Evolutionary conservation across 1,139 yeast genomes (phyloP), one percentile per base, ranked within the genome.

Genomic region (Pichia sp.): DNA sequence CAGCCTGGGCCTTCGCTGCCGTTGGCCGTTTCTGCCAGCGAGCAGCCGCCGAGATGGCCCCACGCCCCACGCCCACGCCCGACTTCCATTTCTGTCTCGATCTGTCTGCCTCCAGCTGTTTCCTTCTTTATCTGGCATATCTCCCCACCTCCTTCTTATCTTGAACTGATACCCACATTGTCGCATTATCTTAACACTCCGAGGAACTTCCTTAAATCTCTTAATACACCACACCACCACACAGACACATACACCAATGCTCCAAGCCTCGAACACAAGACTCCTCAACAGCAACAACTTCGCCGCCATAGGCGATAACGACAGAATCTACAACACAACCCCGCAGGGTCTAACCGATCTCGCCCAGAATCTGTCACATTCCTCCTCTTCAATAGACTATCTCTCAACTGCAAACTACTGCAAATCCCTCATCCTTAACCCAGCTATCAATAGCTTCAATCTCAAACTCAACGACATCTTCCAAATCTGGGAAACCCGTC

Each of bases 401-500:
- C 40, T 60, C 9, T 42, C 53, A 5, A 53, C 58, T 28, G 60
- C 61, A 11, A 55, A 61, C 5, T 58, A 54, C 38, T 59, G 63
- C 42, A 59, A 60, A 40, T 45, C 54, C 18, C 42, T 61, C n/a
- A 50, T 61, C 5, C 40, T 61, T 28, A 50, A 57, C 22, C 58
- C 61, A 1, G 49, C 51, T 21, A 38, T 57, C n/a, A 40, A 52
- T 1, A 35, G 46, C n/a, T 45, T 52, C 14, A 47, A 55, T 34
- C 36, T 61, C 7, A 37, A 53, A 2, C 36, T 62, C n/a, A 32
- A 42, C 1, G 63, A 61, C 33, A 37, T 61, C 6, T 51, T 61
- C 34, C 49, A 56, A 21, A 46, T 66, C 1, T 69, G 73, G 73
- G 71, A 67, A 45, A 48, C 66, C 2, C 51, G 71, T 24, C 50